These are phyloP conservation scores for Colletotrichum sp. DNA, from an alignment of 2,329 filamentous ascomycete genomes.

Conservation along the genomic window DNA sequence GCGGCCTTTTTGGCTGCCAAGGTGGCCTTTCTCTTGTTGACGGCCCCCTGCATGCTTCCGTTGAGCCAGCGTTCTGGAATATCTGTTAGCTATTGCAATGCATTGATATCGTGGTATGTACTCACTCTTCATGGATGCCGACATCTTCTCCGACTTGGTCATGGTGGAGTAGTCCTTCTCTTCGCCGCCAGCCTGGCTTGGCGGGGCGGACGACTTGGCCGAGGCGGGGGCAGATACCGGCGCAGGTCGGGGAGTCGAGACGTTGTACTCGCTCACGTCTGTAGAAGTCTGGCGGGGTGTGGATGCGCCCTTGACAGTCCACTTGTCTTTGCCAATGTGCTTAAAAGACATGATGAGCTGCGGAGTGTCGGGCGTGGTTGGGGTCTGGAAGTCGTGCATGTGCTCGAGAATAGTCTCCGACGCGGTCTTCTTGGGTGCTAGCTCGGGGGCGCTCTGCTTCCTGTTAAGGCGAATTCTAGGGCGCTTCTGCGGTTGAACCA, in stretches of 20 bases:
- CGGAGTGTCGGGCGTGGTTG: neutral
- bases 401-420: conserved; percentile 13
- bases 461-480: conserved; percentile 20
- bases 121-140: conserved; percentile 69
- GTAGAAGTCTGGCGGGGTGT: conserved; percentile 18
- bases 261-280: conserved; percentile 5
- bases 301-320: neutral
- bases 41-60: conserved; percentile 65
- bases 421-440: neutral
- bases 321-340: conserved; percentile 8
- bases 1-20: conserved; percentile 63
- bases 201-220: conserved; percentile 17
- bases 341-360: conserved; percentile 14
- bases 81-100: conserved; percentile 26
- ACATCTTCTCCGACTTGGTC: conserved; percentile 72
- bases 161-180: conserved; percentile 65
- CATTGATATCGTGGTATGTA: neutral
- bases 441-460: conserved; percentile 11
- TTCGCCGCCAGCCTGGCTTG: conserved; percentile 29
- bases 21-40: conserved; percentile 65
- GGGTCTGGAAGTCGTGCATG: neutral
- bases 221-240: conserved; percentile 18
- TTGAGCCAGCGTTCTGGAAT: conserved; percentile 61
- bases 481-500: conserved; percentile 38
- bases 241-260: conserved; percentile 6